A percentile compares a stretch with the other conserved stretches of the same genome.
Conservation (phyloP, 805 yeast species). For the Wickerhamomyces chaumierensis region DNA sequence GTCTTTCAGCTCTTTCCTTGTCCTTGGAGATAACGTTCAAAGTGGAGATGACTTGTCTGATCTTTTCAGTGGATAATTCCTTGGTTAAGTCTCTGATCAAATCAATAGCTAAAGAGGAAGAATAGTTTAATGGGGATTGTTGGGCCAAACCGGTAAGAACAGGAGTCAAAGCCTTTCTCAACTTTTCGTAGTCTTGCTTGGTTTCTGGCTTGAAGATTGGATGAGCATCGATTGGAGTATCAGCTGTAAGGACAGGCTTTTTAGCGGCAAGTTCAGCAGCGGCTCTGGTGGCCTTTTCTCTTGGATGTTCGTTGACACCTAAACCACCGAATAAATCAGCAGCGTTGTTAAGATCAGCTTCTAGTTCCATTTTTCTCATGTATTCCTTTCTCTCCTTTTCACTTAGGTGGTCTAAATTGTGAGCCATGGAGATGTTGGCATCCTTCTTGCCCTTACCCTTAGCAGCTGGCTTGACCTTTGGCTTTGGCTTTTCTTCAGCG, state of each 20-base stretch:
- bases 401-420: constrained; percentile 59
- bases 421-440: constrained; percentile 2
- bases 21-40: constrained; percentile 72
- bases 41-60: constrained; percentile 78
- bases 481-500: constrained; percentile 44
- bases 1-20: constrained; percentile 84
- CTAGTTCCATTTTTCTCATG: constrained; percentile 69
- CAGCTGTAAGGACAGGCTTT: constrained; percentile 28
- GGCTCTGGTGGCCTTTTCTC: constrained; percentile 26
- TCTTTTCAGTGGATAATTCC: constrained; percentile 73
- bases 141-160: constrained; percentile 50
- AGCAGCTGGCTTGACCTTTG: constrained; percentile 16
- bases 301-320: constrained; percentile 39
- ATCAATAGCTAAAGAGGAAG: constrained; percentile 72
- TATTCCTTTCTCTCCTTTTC: constrained; percentile 64
- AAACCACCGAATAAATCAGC: constrained; percentile 80
- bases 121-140: constrained; percentile 53
- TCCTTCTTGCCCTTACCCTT: constrained; percentile 10
- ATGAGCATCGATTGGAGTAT: constrained; percentile 58
- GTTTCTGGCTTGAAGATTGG: constrained; percentile 80
- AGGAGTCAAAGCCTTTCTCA: constrained; percentile 61
- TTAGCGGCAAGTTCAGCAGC: constrained; percentile 23
- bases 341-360: constrained; percentile 84
- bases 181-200: constrained; percentile 68
- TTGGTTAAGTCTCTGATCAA: constrained; percentile 73